Percentiles rank a stretch among this genome's conserved stretches.
Evolutionary conservation across 208 protist species (phyloP).

Genomic region (Acanthamoeba healyi): DNA sequence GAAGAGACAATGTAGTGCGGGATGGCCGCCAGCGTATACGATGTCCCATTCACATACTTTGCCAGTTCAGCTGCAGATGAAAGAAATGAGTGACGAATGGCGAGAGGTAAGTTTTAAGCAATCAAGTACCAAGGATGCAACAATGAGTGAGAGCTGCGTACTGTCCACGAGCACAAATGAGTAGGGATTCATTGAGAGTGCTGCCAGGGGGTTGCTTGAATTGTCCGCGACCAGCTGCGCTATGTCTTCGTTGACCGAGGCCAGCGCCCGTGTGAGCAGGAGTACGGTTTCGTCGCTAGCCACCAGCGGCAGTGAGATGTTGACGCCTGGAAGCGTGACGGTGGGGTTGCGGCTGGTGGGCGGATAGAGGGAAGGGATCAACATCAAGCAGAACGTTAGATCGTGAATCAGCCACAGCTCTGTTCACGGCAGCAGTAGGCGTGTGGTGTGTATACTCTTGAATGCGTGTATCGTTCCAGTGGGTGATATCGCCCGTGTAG

Average conservation of each 20-base stretch:
- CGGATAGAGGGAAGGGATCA: neutral
- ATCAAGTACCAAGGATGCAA: no score
- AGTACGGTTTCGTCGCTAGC: neutral
- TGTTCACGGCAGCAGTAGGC: neutral
- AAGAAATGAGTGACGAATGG: no score
- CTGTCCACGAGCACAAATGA: neutral
- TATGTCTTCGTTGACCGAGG: neutral
- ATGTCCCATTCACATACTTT: no score
- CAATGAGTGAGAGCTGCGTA: no score
- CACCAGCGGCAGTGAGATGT: neutral
- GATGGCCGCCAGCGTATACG: no score
- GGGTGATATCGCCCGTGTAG: neutral
- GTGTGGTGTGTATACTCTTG: neutral
- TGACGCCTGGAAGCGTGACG: neutral
- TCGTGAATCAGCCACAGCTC: no score
- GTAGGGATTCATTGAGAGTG: neutral
- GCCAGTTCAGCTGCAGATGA: no score
- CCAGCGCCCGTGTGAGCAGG: neutral
- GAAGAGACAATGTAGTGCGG: no score
- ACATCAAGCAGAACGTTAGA: no score
- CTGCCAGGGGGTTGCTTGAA: neutral
- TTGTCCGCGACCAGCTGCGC: neutral
- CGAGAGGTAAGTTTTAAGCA: no score
- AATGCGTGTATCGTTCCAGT: constrained; percentile 8
- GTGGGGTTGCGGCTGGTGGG: neutral